Evolutionary conservation across 2,329 filamentous ascomycete species (phyloP).

Genomic region (Sarocladium kiliense): DNA sequence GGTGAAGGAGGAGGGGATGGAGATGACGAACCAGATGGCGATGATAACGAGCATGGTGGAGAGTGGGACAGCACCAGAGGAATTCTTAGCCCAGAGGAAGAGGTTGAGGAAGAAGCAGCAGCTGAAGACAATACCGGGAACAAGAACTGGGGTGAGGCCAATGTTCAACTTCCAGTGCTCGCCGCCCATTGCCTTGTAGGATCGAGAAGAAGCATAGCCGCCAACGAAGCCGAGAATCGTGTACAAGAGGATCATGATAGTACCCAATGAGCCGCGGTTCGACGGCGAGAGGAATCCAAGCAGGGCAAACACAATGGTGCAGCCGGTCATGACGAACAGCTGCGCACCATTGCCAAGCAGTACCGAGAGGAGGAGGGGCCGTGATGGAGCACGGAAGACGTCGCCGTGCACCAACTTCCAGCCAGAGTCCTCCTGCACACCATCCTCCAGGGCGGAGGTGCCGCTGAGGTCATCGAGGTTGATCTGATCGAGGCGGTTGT

Average conservation of each 20-base stretch:
- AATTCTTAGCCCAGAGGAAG: slow-evolving; percentile 90
- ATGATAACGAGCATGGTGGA: slow-evolving; percentile 94
- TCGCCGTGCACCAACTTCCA: slow-evolving; percentile 99
- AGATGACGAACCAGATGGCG: slow-evolving; percentile 95
- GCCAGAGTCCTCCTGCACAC: slow-evolving; percentile 93
- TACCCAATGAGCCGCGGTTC: slow-evolving; percentile 89
- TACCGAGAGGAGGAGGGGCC: slow-evolving; percentile 78
- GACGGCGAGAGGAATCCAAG: slow-evolving; percentile 93
- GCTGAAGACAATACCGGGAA: slow-evolving; percentile 80
- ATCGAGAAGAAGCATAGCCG: slow-evolving; percentile 80
- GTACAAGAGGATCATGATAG: slow-evolving; percentile 89
- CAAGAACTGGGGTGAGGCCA: slow-evolving; percentile 74
- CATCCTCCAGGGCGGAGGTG: slow-evolving; percentile 76
- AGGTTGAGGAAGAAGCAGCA: slow-evolving; percentile 92
- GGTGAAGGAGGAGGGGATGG: slow-evolving; percentile 80
- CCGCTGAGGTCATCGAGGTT: slow-evolving; percentile 84
- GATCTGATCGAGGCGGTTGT: slow-evolving; percentile 90
- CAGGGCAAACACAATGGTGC: slow-evolving; percentile 89
- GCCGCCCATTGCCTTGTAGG: slow-evolving; percentile 93
- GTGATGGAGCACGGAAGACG: slow-evolving; percentile 84
- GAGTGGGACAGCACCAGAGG: slow-evolving; percentile 91
- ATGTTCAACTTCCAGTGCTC: slow-evolving; percentile 96
- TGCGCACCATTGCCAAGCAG: slow-evolving; percentile 91
- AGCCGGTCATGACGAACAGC: slow-evolving; percentile 94
- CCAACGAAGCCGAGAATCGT: slow-evolving; percentile 89